A percentile compares a stretch with the other conserved stretches of the same genome.
phyloP scores from a whole-genome alignment of 202 grass and related monocot species.

The Bolboschoenoplectus hybrid region DNA sequence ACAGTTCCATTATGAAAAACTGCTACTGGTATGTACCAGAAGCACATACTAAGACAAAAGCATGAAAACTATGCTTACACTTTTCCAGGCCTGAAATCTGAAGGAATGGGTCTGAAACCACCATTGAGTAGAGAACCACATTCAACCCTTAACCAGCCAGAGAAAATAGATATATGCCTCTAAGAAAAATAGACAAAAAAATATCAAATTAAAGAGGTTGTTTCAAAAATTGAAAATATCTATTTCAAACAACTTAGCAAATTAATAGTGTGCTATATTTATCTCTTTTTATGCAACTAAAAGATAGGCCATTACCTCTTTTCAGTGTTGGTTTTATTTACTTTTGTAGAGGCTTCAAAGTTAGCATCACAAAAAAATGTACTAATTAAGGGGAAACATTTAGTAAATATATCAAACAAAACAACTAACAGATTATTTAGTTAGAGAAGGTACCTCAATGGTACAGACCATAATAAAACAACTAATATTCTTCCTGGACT shows the following conservation, averaged over 20 bases:
- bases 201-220: neutral
- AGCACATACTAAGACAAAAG: neutral
- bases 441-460: too few species aligned
- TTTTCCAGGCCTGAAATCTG: constrained; percentile 74
- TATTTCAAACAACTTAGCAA: neutral
- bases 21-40: neutral
- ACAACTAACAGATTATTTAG: too few species aligned
- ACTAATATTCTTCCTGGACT: neutral
- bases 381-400: neutral
- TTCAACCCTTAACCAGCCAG: constrained; percentile 82
- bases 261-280: neutral
- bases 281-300: neutral
- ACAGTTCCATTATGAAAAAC: too few species aligned
- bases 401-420: constrained; percentile 21
- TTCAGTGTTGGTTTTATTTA: neutral
- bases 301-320: too few species aligned
- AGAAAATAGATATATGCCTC: constrained; percentile 70
- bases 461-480: too few species aligned
- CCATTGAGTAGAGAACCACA: constrained; percentile 52
- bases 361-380: too few species aligned
- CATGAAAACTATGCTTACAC: constrained; percentile 50
- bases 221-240: neutral
- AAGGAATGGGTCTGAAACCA: constrained; percentile 70
- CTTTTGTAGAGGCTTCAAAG: neutral
- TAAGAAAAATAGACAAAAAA: constrained; percentile 38